phyloP scores from a whole-genome alignment of 1,284 basidiomycete species.

The Trichosporon sp. region DNA sequence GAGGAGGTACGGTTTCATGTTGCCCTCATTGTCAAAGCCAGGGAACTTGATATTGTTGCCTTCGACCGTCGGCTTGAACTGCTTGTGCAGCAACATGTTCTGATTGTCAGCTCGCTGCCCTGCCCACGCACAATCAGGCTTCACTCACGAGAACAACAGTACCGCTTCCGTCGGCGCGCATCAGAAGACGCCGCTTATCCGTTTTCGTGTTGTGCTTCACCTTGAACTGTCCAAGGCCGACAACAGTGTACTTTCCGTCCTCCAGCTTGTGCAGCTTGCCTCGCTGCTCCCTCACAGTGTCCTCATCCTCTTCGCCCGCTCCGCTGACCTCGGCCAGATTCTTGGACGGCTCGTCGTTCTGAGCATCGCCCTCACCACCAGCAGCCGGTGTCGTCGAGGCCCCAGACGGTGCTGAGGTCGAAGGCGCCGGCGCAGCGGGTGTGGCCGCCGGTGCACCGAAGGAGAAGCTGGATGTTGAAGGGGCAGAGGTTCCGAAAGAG shows the following conservation, averaged over 20 bases:
- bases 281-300: slow-evolving; percentile 59
- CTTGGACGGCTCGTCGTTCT: slow-evolving; percentile 25
- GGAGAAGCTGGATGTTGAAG: slow-evolving; percentile 11
- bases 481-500: slow-evolving; percentile 15
- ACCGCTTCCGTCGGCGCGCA: slow-evolving; percentile 42
- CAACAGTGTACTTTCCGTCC: slow-evolving; percentile 45
- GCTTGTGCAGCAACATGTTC: slow-evolving; percentile 35
- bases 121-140: not conserved
- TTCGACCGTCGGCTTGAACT: slow-evolving; percentile 27
- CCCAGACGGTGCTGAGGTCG: slow-evolving; percentile 11
- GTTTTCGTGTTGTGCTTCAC: slow-evolving; percentile 36
- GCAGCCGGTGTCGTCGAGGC: not conserved
- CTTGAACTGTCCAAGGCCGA: slow-evolving; percentile 38
- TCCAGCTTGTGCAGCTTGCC: slow-evolving; percentile 61
- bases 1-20: slow-evolving; percentile 58
- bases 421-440: not conserved
- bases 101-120: slow-evolving; percentile 8
- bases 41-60: slow-evolving; percentile 30
- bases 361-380: slow-evolving; percentile 11
- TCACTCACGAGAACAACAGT: slow-evolving; percentile 36
- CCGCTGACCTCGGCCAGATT: slow-evolving; percentile 38
- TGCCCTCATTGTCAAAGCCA: slow-evolving; percentile 45
- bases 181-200: slow-evolving; percentile 37
- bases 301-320: slow-evolving; percentile 66
- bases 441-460: slow-evolving; percentile 5